Percentiles rank a stretch among this genome's conserved stretches.
Conservation (phyloP, 2,329 filamentous ascomycete genomes). For the Tolypocladium tundrense region DNA sequence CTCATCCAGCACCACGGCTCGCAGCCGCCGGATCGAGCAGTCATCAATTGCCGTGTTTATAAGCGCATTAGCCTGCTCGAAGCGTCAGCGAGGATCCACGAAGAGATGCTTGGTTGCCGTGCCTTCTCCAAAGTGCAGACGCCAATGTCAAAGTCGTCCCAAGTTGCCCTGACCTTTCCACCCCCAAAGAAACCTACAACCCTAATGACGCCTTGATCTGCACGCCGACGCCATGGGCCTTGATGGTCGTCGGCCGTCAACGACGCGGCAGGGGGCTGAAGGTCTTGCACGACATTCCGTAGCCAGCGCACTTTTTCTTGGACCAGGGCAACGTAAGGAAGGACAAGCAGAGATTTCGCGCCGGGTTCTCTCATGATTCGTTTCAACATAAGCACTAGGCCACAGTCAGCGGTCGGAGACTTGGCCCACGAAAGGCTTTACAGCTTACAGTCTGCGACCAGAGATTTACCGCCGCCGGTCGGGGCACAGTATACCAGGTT, state of each 20-base stretch:
- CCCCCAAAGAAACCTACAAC: constrained; percentile 69
- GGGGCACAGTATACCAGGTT: constrained; percentile 75
- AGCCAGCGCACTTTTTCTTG: constrained; percentile 73
- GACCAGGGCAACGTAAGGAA: constrained; percentile 70
- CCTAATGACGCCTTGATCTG: constrained; percentile 48
- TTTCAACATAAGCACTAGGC: constrained; percentile 59
- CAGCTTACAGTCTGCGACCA: constrained; percentile 52
- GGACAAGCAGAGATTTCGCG: constrained; percentile 60
- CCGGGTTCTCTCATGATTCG: constrained; percentile 52
- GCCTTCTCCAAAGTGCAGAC: constrained; percentile 72
- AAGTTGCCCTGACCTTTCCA: constrained; percentile 54
- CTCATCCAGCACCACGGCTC: constrained; percentile 63
- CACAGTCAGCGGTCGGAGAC: constrained; percentile 6
- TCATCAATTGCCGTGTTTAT: constrained; percentile 67
- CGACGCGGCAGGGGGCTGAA: constrained; percentile 13
- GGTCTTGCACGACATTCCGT: constrained; percentile 50
- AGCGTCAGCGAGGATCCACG: constrained; percentile 1
- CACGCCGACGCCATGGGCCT: constrained; percentile 41
- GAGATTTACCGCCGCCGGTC: constrained; percentile 67
- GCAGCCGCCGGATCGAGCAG: constrained; percentile 52
- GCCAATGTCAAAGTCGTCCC: constrained; percentile 67
- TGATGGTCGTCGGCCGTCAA: constrained; percentile 23
- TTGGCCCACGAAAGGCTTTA: neutral
- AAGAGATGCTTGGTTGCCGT: neutral
- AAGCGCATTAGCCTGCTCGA: constrained; percentile 56